Evolutionary conservation across 371 early-diverging fungal genomes (phyloP).

Genomic region (Dichotomocladium elegans): DNA sequence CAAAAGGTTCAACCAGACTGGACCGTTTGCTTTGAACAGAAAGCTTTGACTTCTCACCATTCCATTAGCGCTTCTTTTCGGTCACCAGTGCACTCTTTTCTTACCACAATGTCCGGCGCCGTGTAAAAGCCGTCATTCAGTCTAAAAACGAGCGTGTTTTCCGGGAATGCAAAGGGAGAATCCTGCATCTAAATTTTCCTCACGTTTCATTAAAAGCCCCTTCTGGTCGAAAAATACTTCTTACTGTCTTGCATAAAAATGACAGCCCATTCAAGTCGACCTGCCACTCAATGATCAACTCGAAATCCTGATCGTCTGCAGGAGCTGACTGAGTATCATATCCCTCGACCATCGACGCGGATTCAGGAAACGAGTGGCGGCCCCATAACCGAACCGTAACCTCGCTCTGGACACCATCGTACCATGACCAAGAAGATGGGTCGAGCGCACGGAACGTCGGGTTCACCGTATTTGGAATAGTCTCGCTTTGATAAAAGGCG

Average conservation of each 20-base stretch:
- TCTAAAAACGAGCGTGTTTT: constrained; percentile 52
- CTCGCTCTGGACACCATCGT: constrained; percentile 27
- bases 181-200: constrained; percentile 23
- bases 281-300: constrained; percentile 48
- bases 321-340: not conserved
- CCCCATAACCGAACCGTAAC: constrained; percentile 45
- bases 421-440: constrained; percentile 23
- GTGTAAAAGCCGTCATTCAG: constrained; percentile 57
- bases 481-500: constrained; percentile 37
- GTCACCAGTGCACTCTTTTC: too few species aligned
- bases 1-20: constrained; percentile 12
- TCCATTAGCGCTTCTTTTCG: too few species aligned
- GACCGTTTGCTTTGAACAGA: constrained; percentile 20
- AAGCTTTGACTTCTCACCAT: constrained; percentile 14
- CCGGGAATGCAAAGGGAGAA: constrained; percentile 36
- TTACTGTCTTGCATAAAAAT: constrained; percentile 44
- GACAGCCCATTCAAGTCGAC: constrained; percentile 45
- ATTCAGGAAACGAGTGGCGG: constrained; percentile 40
- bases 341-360: constrained; percentile 14
- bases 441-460: constrained; percentile 34
- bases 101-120: constrained; percentile 39
- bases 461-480: constrained; percentile 38
- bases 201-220: not conserved
- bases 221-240: not conserved
- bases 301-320: constrained; percentile 18